A percentile compares a stretch with the other conserved stretches of the same genome.
Conservation (phyloP, 306 rosid genomes). For the Cercis canadensis region DNA sequence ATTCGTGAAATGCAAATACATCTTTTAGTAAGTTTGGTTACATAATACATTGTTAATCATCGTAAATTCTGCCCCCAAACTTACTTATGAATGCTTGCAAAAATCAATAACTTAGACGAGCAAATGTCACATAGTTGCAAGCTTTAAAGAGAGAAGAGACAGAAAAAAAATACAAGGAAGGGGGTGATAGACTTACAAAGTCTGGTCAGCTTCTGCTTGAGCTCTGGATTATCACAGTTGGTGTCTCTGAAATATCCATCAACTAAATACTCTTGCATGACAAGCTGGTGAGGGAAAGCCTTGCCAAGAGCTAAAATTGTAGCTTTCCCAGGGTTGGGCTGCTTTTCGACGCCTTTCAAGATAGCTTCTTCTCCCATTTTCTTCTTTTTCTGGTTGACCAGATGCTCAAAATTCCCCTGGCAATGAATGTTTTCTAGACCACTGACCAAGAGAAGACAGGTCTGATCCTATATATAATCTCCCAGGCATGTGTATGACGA, state of each 20-base stretch:
- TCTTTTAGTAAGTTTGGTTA: no score
- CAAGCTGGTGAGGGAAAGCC: slow-evolving; percentile 95
- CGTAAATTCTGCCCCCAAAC: no score
- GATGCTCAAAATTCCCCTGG: background rate
- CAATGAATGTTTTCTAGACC: slow-evolving; percentile 10
- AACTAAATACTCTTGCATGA: slow-evolving; percentile 88
- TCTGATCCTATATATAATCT: slow-evolving; percentile 50
- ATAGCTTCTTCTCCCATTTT: slow-evolving; percentile 62
- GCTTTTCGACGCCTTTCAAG: slow-evolving; percentile 43
- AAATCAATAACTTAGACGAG: no score
- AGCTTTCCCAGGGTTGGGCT: slow-evolving; percentile 66
- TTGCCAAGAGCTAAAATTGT: slow-evolving; percentile 88
- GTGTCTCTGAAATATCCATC: slow-evolving; percentile 90
- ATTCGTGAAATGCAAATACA: background rate
- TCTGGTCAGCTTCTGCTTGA: slow-evolving; percentile 80
- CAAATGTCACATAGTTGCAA: no score
- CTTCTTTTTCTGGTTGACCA: slow-evolving; percentile 2
- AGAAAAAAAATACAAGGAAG: background rate
- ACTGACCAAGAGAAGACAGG: slow-evolving; percentile 12
- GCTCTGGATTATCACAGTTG: slow-evolving; percentile 82
- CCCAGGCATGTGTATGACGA: slow-evolving; percentile 12
- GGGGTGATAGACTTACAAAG: slow-evolving; percentile 58
- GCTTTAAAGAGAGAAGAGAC: background rate
- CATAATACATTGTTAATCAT: no score
- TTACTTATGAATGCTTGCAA: no score